These are phyloP conservation scores for Handroanthus guayacan DNA, from an alignment of 257 asterid species.

Conservation along the genomic window DNA sequence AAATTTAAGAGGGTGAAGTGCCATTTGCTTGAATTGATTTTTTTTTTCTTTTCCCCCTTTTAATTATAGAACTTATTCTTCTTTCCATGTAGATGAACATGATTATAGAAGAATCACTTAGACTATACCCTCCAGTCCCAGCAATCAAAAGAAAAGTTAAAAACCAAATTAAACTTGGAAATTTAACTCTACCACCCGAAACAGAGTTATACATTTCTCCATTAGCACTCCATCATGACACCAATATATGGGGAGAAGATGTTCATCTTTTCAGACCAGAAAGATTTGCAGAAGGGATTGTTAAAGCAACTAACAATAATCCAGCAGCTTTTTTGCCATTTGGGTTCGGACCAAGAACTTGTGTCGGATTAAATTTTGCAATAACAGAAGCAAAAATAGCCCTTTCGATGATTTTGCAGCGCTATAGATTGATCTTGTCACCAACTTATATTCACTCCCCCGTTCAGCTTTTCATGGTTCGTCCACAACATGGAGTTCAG, in stretches of 20 bases:
- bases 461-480: slow-evolving; percentile 56
- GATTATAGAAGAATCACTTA: slow-evolving; percentile 66
- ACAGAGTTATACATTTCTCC: slow-evolving; percentile 58
- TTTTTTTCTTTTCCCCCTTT: neutral
- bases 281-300: slow-evolving; percentile 54
- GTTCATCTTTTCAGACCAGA: slow-evolving; percentile 60
- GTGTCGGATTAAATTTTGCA: slow-evolving; percentile 69
- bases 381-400: slow-evolving; percentile 59
- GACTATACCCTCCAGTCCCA: slow-evolving; percentile 79
- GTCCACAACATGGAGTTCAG: slow-evolving; percentile 66
- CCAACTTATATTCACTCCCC: slow-evolving; percentile 66
- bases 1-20: no score
- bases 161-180: slow-evolving; percentile 51
- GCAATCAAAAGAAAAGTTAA: slow-evolving; percentile 52
- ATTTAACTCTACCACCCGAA: slow-evolving; percentile 50
- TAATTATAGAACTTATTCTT: neutral
- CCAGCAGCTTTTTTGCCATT: slow-evolving; percentile 65
- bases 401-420: slow-evolving; percentile 70
- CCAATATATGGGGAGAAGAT: slow-evolving; percentile 72
- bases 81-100: slow-evolving; percentile 51
- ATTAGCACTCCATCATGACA: slow-evolving; percentile 68
- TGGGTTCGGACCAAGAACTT: slow-evolving; percentile 75
- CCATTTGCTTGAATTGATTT: no score
- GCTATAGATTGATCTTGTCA: slow-evolving; percentile 53
- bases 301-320: slow-evolving; percentile 50